Evolutionary conservation across 495 filamentous ascomycete genomes (phyloP), one percentile per base, ranked within the genome.

Genomic region (Penicillium waksmanii): DNA sequence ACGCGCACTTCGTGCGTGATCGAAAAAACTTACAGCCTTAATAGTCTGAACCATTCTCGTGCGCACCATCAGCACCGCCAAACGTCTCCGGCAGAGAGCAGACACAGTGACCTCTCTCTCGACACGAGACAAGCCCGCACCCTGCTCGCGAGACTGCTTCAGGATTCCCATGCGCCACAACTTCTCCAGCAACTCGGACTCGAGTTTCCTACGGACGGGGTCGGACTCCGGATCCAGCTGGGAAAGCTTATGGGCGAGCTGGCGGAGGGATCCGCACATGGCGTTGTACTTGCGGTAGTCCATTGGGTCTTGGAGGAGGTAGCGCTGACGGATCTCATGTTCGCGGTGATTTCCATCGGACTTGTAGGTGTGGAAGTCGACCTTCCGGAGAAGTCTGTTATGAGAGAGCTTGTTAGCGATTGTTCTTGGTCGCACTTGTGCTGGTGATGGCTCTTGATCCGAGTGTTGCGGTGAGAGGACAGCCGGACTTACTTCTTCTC

Each of bases 351-450:
- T 77, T 68, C 87, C 82, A 78, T 98, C 94, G 67, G 87, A 87
- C 77, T 92, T 92, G 82, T 94, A 98, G 69, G 88, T 93, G 64
- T 92, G 86, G 77, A 98, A 95, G 75, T 98, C 92, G 73, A 96
- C 92, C 78, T 98, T 98, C 57, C 87, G 85, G 70, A 97, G 87
- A 66, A 91, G 84, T 71, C 80, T 84, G 67, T 40, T 17, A 33
- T 44, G 15, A 10, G 9, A 10, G 9, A 15, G 17, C 34, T 58
- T 50, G 58, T 66, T 61, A 66, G 51, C 18, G 7, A 23, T 48
- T 56, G 23, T 34, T 40, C 60, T 54, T 42, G 27, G 10, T 23
- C 42, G 17, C 42, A 23, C 17, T 31, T 15, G 18, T 47, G 55
- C 25, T 17, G 38, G 49, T 23, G n/a, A 0, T 17, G 2, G 31